Base-by-base conservation (phyloP, 495 filamentous ascomycete genomes). In the Podospora bellae-mahoneyi region DNA sequence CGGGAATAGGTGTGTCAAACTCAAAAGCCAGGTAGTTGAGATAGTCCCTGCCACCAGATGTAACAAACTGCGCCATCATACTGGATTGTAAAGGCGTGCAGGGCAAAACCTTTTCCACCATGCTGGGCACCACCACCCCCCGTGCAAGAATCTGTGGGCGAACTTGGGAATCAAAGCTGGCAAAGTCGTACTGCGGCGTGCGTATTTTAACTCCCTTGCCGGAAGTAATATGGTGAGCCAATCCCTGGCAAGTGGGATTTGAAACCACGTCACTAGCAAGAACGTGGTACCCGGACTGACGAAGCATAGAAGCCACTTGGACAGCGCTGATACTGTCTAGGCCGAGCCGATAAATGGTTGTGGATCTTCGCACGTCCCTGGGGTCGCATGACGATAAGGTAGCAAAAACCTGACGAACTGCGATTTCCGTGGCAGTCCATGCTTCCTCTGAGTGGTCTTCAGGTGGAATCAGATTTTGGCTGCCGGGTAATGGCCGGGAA, bases 241-340 rank as follows among this genome's bases (percentile, higher is more conserved):
- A 75, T 58, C 68, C 68, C 6, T 69, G 58, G 66, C 85, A 85
- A 0, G 81, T 89, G 1, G 82, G 82, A 64, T 85, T 79, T 72
- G 90, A 85, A 13, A 96, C 82, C 34, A 96, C 86, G 71, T 95
- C 90, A 28, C 85, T 83, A 0, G 89, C 87, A 4, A 83, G 79
- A 13, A 92, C 77, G 18, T 78, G 73, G n/a, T 87, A 72, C 0
- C 84, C 84, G 66, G 84, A 73, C 59, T 85, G 83, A 30, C 88
- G 86, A 20, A 93, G 84, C 59, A 84, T 74, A 19, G 85, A 81
- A 3, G 90, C 90, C 44, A 94, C 82, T 66, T 92, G 90, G 66
- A 96, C 92, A 0, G 92, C 90, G 53, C 87, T 91, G 69, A 98
- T 92, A 65, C 92, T 96, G 76, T 98, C 94, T 57, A 97, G 80